Conservation (phyloP, 2,329 filamentous ascomycete genomes). For the Massarina eburnea region DNA sequence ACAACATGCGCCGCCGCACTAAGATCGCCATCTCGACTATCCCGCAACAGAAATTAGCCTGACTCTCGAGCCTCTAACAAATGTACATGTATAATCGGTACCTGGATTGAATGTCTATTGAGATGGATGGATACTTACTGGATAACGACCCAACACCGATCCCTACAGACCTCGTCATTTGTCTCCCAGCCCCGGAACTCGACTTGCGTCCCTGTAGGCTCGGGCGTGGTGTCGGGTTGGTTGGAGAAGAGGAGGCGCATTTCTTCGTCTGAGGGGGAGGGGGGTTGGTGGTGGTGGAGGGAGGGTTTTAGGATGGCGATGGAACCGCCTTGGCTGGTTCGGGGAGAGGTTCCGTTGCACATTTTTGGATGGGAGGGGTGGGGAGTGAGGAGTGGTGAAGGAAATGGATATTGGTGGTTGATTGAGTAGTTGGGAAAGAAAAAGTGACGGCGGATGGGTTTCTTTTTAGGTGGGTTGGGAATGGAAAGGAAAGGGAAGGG, state of each 20-base stretch:
- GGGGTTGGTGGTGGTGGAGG: conserved; percentile 6
- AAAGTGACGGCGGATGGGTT: too few relatives aligned
- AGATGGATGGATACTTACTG: conserved; percentile 20
- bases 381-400: not conserved
- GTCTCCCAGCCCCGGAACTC: conserved; percentile 25
- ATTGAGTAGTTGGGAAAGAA: not conserved
- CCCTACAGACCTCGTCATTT: conserved; percentile 3
- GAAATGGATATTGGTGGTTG: too few relatives aligned
- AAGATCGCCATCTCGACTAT: conserved; percentile 36
- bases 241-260: conserved; percentile 35
- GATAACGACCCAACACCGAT: conserved; percentile 31
- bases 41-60: not conserved
- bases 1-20: too few relatives aligned
- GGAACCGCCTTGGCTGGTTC: conserved; percentile 37
- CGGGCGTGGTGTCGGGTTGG: conserved; percentile 7
- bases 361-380: conserved; percentile 11
- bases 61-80: not conserved
- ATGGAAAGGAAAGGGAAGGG: not conserved
- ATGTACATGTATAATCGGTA: conserved; percentile 4
- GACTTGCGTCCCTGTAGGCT: conserved; percentile 26
- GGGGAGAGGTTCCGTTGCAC: conserved; percentile 34
- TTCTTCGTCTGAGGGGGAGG: conserved; percentile 16
- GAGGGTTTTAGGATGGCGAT: conserved; percentile 36
- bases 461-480: not conserved
- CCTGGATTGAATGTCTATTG: too few relatives aligned